Percentiles rank a stretch among this genome's conserved stretches.
These are phyloP conservation scores for Fusarium bactridioides DNA, from an alignment of 2,329 filamentous ascomycete species.

Conservation along the genomic window DNA sequence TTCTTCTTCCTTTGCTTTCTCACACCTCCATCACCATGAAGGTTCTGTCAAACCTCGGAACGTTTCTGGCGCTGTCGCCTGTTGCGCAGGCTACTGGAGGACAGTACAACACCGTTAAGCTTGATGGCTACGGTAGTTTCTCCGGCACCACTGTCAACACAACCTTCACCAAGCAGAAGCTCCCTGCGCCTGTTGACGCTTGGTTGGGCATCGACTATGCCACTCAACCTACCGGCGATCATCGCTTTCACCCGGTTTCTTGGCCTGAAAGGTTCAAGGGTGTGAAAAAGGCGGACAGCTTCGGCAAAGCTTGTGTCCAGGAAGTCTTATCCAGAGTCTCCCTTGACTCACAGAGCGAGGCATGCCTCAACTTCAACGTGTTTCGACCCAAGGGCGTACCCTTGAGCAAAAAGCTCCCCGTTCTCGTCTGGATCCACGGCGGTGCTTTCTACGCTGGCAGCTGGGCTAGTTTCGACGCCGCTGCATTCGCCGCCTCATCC, in stretches of 20 bases:
- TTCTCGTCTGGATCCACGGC: constrained; percentile 52
- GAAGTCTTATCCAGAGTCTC: constrained; percentile 34
- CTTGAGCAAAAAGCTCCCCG: constrained; percentile 47
- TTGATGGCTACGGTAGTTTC: constrained; percentile 31
- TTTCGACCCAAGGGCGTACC: constrained; percentile 47
- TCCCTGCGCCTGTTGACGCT: constrained; percentile 49
- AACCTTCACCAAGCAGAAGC: constrained; percentile 14
- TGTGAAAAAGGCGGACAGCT: constrained; percentile 47
- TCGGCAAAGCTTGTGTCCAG: constrained; percentile 55
- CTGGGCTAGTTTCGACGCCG: constrained; percentile 48
- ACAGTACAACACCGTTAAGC: constrained; percentile 18
- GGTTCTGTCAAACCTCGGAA: constrained; percentile 12
- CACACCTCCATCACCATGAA: constrained; percentile 15
- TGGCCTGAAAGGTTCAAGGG: constrained; percentile 53
- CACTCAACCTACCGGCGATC: constrained; percentile 49
- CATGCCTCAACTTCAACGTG: constrained; percentile 52
- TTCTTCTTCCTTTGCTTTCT: background rate
- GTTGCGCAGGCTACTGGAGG: background rate
- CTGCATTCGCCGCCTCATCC: constrained; percentile 44
- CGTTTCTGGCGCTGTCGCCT: constrained; percentile 21
- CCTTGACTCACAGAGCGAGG: constrained; percentile 43
- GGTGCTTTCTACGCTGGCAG: constrained; percentile 47
- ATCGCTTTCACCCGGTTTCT: constrained; percentile 51
- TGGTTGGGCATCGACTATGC: constrained; percentile 59
- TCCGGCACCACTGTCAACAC: constrained; percentile 30